These are phyloP conservation scores for Benincasa hispida DNA, from an alignment of 306 rosid genomes.

Conservation along the genomic window DNA sequence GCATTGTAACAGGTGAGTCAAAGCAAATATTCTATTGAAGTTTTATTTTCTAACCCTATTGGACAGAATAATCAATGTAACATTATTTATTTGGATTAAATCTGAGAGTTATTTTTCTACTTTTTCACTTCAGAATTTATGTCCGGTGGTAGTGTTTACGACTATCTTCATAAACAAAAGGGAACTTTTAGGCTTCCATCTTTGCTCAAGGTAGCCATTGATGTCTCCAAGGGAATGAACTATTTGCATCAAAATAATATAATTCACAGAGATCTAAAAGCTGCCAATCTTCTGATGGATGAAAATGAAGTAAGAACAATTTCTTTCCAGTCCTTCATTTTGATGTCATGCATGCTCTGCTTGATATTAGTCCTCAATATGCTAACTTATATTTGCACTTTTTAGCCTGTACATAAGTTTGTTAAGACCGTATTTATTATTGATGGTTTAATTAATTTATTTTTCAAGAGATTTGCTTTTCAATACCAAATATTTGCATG, in stretches of 20 bases:
- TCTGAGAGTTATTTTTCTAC: not conserved
- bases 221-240: constrained; percentile 91
- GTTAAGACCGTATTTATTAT: not conserved
- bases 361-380: not conserved
- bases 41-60: not conserved
- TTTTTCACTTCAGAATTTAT: constrained; percentile 56
- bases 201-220: constrained; percentile 77
- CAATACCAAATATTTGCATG: not conserved
- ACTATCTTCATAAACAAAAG: constrained; percentile 86
- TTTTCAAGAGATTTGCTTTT: not conserved
- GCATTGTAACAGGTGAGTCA: constrained; percentile 81
- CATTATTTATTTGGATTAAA: not conserved
- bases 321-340: not conserved
- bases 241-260: constrained; percentile 94
- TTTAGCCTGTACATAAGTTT: not conserved
- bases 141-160: constrained; percentile 98
- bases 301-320: constrained; percentile 63
- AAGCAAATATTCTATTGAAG: constrained; percentile 2
- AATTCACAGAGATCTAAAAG: constrained; percentile 91
- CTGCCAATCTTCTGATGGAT: constrained; percentile 96
- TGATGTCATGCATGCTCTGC: not conserved
- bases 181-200: constrained; percentile 80
- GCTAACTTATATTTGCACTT: not conserved
- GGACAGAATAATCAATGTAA: not conserved
- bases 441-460: not conserved